Percentiles rank a stretch among this genome's conserved stretches.
Conservation (phyloP, 768 basidiomycete genomes). For the Trametes villosa region DNA sequence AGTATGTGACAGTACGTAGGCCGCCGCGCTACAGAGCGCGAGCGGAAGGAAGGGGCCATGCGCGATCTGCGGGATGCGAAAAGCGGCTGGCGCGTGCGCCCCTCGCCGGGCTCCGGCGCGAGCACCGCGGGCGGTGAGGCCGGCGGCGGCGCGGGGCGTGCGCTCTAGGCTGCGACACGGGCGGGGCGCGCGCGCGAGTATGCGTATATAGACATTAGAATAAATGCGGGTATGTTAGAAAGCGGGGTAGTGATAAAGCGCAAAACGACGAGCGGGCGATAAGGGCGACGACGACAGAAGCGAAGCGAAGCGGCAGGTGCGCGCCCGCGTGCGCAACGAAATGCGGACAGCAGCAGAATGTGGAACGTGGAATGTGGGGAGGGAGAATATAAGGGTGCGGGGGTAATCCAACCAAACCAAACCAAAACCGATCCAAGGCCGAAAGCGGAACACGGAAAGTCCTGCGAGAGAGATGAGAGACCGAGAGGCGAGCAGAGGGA, state of each 20-base stretch:
- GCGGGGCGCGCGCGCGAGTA: background rate
- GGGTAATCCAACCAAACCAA: conserved; percentile 21
- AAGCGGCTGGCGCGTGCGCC: background rate
- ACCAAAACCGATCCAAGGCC: conserved; percentile 18
- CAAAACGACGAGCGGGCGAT: background rate
- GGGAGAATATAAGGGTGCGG: background rate
- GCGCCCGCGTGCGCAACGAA: background rate
- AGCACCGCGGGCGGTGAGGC: background rate
- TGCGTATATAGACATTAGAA: conserved; percentile 14
- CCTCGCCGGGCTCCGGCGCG: background rate
- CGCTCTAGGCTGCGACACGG: background rate
- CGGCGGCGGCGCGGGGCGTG: background rate
- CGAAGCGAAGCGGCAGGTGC: background rate
- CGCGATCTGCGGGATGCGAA: conserved; percentile 3
- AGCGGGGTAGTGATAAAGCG: background rate
- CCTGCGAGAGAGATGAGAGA: conserved; percentile 10
- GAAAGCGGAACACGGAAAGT: conserved; percentile 15
- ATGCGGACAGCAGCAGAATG: background rate
- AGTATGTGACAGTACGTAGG: background rate
- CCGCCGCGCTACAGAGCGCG: background rate
- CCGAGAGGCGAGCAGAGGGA: background rate
- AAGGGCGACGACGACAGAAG: conserved; percentile 3
- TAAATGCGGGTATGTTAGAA: conserved; percentile 17
- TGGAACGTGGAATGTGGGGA: background rate
- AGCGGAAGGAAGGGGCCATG: background rate